Percentiles rank a stretch among this genome's conserved stretches.
These are phyloP conservation scores for Gigaspora rosea DNA, from an alignment of 192 early-diverging fungal species.

Conservation along the genomic window DNA sequence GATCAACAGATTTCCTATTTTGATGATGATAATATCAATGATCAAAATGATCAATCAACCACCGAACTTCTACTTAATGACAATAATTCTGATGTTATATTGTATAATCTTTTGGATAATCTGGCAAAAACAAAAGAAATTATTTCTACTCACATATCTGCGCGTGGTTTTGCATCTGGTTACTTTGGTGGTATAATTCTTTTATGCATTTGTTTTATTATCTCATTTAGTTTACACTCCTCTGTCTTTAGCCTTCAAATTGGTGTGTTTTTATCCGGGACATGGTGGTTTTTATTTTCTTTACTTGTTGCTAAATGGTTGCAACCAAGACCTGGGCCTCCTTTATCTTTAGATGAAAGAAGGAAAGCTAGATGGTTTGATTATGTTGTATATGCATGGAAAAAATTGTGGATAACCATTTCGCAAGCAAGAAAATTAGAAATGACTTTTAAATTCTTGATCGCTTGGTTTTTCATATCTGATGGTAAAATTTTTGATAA, in stretches of 20 bases:
- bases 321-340: constrained; percentile 48
- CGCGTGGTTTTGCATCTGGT: constrained; percentile 46
- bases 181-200: constrained; percentile 52
- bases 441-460: constrained; percentile 57
- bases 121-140: constrained; percentile 31
- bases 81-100: not conserved
- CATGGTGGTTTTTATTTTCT: constrained; percentile 57
- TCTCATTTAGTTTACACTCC: constrained; percentile 39
- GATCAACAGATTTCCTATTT: not conserved
- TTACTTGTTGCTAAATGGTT: constrained; percentile 45
- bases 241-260: constrained; percentile 45
- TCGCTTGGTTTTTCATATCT: constrained; percentile 67
- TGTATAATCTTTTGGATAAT: constrained; percentile 6
- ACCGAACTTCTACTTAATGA: not conserved
- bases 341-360: constrained; percentile 37
- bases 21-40: not conserved
- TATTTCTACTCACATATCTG: constrained; percentile 46
- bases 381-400: constrained; percentile 46
- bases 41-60: not conserved
- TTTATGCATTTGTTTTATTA: constrained; percentile 43
- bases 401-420: constrained; percentile 44
- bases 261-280: constrained; percentile 49
- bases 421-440: constrained; percentile 48
- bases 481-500: constrained; percentile 42
- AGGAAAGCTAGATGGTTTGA: constrained; percentile 31